Base-by-base conservation (phyloP, 1,284 basidiomycete genomes). In the Puccinia coronata region DNA sequence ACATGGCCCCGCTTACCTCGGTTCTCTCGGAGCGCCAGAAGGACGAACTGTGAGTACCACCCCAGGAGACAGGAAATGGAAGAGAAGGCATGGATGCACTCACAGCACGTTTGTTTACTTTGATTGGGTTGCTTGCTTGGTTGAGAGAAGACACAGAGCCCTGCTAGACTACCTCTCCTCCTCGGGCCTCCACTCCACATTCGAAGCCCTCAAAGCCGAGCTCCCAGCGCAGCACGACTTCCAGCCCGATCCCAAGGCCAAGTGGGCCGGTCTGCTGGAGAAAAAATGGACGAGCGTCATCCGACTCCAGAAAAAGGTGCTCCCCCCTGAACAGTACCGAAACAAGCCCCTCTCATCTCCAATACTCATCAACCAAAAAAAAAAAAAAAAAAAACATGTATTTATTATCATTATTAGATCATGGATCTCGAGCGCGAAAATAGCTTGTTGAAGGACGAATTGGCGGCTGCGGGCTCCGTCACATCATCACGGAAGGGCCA, bases 281-380 rank as follows among this genome's bases (percentile, higher is more conserved):
- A 96, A 95, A 90, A 96, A 96, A 86, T 96, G 94, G 94, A 95
- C 93, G 36, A 92, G 92, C 85, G 93, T 96, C 31, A 95, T 96
- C 82, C 89, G 94, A 82, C 86, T 96, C 84, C 95, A 96, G 88
- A 94, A 95, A 89, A 96, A 96, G 91, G 93, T 92, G 83, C 18
- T 14, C 47, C 36, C 28, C 31, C 25, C 34, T n/a, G 6, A 28
- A 25, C 1, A 16, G 12, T 55, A 2, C 23, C 12, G 20, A 20
- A 11, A 20, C n/a, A 16, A 25, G 25, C 39, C 20, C 43, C 34
- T 23, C 43, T 70, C 39, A 41, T 43, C 31, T 28, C 41, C 0
- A 34, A 51, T 31, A 11, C 71, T 8, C 20, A 39, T 41, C 28
- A 47, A 70, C 43, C 34, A 70, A 70, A 6, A 8, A 43, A 43